Evolutionary conservation across 2,329 filamentous ascomycete species (phyloP).

Genomic region (Mycogone perniciosa): DNA sequence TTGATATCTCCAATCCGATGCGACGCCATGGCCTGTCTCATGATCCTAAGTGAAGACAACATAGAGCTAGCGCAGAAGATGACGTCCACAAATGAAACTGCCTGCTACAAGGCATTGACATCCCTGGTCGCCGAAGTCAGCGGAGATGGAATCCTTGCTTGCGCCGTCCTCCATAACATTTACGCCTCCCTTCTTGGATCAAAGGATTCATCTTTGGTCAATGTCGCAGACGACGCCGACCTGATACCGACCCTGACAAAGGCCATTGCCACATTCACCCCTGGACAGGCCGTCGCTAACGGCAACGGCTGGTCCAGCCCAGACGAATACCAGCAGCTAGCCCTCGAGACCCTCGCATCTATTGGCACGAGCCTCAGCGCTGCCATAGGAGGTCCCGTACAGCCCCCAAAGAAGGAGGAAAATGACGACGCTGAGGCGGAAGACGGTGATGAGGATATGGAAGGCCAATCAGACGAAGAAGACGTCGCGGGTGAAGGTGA

Average conservation of each 20-base stretch:
- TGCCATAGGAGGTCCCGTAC: constrained; percentile 33
- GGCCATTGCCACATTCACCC: constrained; percentile 22
- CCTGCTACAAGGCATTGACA: constrained; percentile 44
- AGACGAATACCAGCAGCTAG: constrained; percentile 44
- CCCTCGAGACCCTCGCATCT: constrained; percentile 57
- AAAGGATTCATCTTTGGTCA: constrained; percentile 17
- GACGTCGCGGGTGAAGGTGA: constrained; percentile 32
- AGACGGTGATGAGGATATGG: constrained; percentile 31
- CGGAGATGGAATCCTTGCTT: constrained; percentile 49
- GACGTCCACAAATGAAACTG: constrained; percentile 40
- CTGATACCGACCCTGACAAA: constrained; percentile 33
- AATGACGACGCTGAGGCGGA: constrained; percentile 27
- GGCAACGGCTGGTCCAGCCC: constrained; percentile 35
- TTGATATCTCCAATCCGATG: constrained; percentile 36
- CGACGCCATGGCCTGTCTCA: constrained; percentile 49
- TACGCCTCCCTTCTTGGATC: constrained; percentile 38
- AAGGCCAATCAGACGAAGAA: constrained; percentile 22
- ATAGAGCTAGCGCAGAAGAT: constrained; percentile 45
- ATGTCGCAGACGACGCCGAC: constrained; percentile 28
- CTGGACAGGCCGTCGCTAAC: constrained; percentile 21
- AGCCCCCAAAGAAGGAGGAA: constrained; percentile 28
- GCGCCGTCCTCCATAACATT: constrained; percentile 57
- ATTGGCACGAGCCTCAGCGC: constrained; percentile 55
- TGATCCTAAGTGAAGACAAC: constrained; percentile 56
- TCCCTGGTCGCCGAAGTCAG: constrained; percentile 42